Conservation (phyloP, 352 stramenopile genomes). For the Globisporangium irregulare region DNA sequence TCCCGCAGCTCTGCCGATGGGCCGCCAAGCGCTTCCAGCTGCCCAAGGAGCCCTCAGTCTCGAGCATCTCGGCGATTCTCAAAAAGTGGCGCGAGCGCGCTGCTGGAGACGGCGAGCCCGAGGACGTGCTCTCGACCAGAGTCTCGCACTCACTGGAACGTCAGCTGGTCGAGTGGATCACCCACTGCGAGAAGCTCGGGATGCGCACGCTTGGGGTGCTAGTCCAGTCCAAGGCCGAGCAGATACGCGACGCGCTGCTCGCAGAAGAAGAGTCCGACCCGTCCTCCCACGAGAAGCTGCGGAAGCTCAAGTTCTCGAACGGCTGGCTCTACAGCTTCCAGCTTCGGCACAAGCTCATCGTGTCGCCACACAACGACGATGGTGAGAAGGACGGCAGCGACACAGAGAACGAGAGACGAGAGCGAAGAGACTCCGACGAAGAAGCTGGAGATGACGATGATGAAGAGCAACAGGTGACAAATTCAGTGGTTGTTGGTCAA, state of each 20-base stretch:
- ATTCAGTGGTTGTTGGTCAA: neutral
- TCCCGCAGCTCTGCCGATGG: neutral
- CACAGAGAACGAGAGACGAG: neutral
- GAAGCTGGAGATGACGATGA: neutral
- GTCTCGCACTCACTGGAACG: neutral
- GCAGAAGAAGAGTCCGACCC: neutral
- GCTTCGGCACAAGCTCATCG: neutral
- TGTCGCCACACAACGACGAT: neutral
- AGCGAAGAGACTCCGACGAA: neutral
- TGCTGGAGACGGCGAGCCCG: neutral
- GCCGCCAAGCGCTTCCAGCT: neutral
- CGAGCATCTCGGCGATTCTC: conserved; percentile 5
- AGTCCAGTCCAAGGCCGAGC: neutral
- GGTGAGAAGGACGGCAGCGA: neutral
- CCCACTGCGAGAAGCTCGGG: neutral
- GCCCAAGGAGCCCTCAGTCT: neutral
- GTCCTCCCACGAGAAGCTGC: neutral
- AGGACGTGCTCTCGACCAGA: neutral
- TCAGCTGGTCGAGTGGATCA: neutral
- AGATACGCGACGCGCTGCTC: conserved; percentile 1
- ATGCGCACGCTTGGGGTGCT: neutral
- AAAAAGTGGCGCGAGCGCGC: neutral
- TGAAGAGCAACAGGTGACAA: neutral
- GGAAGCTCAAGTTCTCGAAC: conserved; percentile 6
- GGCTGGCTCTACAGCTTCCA: conserved; percentile 7